Evolutionary conservation across 179 eudicot species (phyloP), one percentile per base, ranked within the genome.

Genomic region (Beta corolliflora): DNA sequence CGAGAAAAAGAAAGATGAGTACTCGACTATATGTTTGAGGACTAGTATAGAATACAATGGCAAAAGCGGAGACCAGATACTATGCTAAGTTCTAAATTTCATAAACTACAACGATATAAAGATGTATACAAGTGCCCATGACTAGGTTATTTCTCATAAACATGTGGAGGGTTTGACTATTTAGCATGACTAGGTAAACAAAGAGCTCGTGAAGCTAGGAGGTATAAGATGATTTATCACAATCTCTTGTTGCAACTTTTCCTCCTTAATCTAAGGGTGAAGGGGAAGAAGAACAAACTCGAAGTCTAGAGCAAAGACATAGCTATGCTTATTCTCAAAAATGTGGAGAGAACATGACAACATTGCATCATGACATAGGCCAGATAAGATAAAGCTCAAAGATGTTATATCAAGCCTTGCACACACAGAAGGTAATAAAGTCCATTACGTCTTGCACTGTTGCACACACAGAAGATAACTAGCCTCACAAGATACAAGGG

Each of bases 1-100:
- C 45, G 13, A 25, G 25, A 69, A 79, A 11, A 48, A 15, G 45
- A n/a, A 36, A 5, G 48, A 12, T 52, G 25, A 72, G 60, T 14
- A 52, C 12, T 52, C 70, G 73, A 80, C 48, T 71, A 29, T n/a
- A n/a, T n/a, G n/a, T n/a, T n/a, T 10, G 44, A 64, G 69, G 16
- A 64, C 18, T 25, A 64, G 48, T 18, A 61, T 41, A 63, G 70
- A 59, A 73, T 52, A 45, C 14, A 36, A 15, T 46, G 45, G 16
- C 10, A 7, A 50, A 53, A 9, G n/a, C 36, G 29, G 31, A 78
- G 41, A 78, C 15, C 44, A 53, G 75, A 73, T 12, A n/a, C 9
- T 23, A 53, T 9, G 11, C 10, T 5, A 68, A 15, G 21, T 68
- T 68, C 5, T n/a, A 68, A 41, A 3, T 68, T 73, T 10, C 44